Evolutionary conservation across 1,139 yeast genomes (phyloP).

Genomic region (Suhomyces atakaporum): DNA sequence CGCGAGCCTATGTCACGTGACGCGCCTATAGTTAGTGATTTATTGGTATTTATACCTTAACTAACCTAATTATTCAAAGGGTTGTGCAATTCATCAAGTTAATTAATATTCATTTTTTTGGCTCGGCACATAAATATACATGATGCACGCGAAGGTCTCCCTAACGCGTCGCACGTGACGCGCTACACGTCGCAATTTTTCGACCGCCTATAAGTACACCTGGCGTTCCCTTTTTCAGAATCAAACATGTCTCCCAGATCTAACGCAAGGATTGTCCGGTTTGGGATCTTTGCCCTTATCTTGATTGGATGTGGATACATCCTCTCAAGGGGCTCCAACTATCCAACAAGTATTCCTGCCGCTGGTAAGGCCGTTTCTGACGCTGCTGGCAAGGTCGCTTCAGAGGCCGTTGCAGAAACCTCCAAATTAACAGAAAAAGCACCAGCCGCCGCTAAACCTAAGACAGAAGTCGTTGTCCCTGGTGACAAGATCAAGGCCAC

Average conservation of each 20-base stretch:
- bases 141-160: background rate
- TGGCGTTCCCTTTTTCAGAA: conserved; percentile 4
- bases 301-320: conserved; percentile 61
- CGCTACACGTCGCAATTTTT: background rate
- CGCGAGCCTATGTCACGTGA: no score
- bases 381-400: conserved; percentile 12
- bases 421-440: conserved; percentile 1
- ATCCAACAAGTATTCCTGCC: conserved; percentile 30
- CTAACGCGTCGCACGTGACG: background rate
- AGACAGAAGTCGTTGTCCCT: conserved; percentile 9
- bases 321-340: conserved; percentile 58
- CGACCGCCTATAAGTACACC: conserved; percentile 10
- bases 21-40: no score
- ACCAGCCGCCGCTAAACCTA: conserved; percentile 7
- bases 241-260: conserved; percentile 47
- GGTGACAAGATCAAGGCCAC: conserved; percentile 42
- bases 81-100: no score
- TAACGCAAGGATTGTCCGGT: conserved; percentile 62
- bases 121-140: background rate
- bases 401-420: no score
- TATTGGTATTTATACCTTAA: no score
- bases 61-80: no score
- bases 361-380: conserved; percentile 11
- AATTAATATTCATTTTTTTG: no score
- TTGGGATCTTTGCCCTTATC: conserved; percentile 60